phyloP scores from a whole-genome alignment of 305 asterid species.

The Fraxinus sp. region DNA sequence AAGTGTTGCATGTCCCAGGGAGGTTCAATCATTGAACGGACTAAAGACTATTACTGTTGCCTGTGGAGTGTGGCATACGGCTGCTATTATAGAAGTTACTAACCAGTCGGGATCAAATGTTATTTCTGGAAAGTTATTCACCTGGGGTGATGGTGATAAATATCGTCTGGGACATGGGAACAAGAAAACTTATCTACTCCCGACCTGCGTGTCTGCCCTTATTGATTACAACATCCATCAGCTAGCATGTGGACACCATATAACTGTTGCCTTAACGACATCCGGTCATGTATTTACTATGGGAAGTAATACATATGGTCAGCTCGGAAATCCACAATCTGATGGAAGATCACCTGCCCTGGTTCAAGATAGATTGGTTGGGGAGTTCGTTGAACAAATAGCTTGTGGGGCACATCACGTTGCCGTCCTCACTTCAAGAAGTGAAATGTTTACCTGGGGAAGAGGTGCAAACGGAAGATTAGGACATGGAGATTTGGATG shows the following conservation, averaged over 20 bases:
- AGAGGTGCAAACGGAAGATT: constrained; percentile 80
- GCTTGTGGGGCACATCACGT: constrained; percentile 72
- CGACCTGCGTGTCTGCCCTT: constrained; percentile 72
- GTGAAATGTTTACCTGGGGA: constrained; percentile 90
- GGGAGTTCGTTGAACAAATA: constrained; percentile 87
- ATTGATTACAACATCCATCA: constrained; percentile 79
- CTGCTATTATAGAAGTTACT: constrained; percentile 75
- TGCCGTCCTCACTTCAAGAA: constrained; percentile 73
- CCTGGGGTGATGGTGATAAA: constrained; percentile 97
- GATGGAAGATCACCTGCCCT: constrained; percentile 71
- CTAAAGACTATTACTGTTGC: constrained; percentile 60
- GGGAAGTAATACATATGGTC: constrained; percentile 72
- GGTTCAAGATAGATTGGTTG: constrained; percentile 75
- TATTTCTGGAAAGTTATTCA: constrained; percentile 70
- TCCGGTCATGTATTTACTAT: constrained; percentile 81
- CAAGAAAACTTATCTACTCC: constrained; percentile 64
- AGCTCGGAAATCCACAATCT: constrained; percentile 69
- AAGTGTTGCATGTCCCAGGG: constrained; percentile 55
- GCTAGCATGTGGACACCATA: constrained; percentile 68
- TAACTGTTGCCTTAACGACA: constrained; percentile 66
- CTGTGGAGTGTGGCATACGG: constrained; percentile 92
- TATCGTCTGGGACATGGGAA: constrained; percentile 73
- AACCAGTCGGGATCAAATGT: constrained; percentile 46
- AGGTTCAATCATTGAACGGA: constrained; percentile 63
- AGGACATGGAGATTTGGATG: constrained; percentile 81